These are phyloP conservation scores for Neofusicoccum laricinum DNA, from an alignment of 2,329 filamentous ascomycete genomes.

Conservation along the genomic window DNA sequence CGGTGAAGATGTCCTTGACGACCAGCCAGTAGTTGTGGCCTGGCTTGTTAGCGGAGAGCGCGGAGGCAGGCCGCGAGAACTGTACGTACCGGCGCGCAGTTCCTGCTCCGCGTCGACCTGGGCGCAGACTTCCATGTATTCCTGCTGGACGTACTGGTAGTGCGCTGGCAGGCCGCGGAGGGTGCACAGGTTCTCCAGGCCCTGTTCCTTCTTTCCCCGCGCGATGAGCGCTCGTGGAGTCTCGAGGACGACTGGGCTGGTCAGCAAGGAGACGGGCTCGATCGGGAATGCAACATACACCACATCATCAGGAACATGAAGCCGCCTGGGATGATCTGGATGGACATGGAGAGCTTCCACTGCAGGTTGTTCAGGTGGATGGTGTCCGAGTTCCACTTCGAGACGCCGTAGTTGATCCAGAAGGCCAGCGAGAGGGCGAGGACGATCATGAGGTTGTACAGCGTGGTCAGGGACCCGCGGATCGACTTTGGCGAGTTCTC, in stretches of 20 bases:
- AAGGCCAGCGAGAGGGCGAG: slow-evolving; percentile 34
- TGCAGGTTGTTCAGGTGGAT: slow-evolving; percentile 27
- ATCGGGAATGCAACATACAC: not conserved
- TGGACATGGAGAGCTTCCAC: slow-evolving; percentile 38
- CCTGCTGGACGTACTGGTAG: slow-evolving; percentile 38
- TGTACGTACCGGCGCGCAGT: slow-evolving; percentile 19
- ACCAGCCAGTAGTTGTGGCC: slow-evolving; percentile 34
- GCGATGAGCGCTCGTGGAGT: slow-evolving; percentile 37
- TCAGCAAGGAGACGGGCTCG: not conserved
- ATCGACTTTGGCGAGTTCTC: slow-evolving; percentile 43
- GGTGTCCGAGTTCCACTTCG: slow-evolving; percentile 24
- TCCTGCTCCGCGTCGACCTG: slow-evolving; percentile 34
- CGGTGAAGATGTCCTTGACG: slow-evolving; percentile 31
- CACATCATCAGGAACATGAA: slow-evolving; percentile 32
- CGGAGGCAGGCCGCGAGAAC: not conserved
- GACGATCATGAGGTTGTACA: slow-evolving; percentile 42
- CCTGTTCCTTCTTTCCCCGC: slow-evolving; percentile 34
- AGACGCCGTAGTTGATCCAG: slow-evolving; percentile 31
- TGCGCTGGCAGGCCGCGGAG: slow-evolving; percentile 39
- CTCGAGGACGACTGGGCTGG: slow-evolving; percentile 33
- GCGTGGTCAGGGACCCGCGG: slow-evolving; percentile 40
- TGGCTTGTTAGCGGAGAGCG: slow-evolving; percentile 3
- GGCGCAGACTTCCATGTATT: slow-evolving; percentile 38
- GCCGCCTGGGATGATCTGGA: slow-evolving; percentile 39
- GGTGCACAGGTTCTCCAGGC: slow-evolving; percentile 37